Base-by-base conservation (phyloP, 257 asterid genomes). In the Lavandula angustifolia region DNA sequence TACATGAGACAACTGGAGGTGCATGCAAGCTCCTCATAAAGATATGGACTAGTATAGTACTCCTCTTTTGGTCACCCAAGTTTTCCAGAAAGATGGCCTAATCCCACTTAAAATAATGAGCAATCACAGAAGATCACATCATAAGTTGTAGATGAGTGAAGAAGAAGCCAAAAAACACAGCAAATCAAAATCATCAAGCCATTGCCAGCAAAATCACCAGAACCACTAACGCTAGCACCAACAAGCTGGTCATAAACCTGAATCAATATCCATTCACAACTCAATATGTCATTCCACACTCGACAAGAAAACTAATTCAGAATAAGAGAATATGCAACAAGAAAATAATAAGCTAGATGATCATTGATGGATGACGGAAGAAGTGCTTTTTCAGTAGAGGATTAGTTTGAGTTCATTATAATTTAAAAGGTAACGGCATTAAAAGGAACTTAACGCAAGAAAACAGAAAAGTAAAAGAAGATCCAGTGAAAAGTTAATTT, bases 121-220 rank as follows among this genome's bases (percentile, higher is more conserved):
- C 67, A 78, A 74, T 70, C 64, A 74, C 54, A 78, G 71, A 79
- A 76, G 71, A 64, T 42, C 76, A 77, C 78, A 81, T 73, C 73
- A 76, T 35, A 78, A 75, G 57, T 76, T 22, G 73, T 76, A 78
- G 79, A 79, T 78, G 81, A 80, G 78, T 71, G 87, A 78, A 74
- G 86, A 76, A 70, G 82, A 80, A 72, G 84, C 89, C 87, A 81
- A 77, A 75, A 59, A 69, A 85, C 84, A 81, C 73, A 75, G 84
- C 89, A 80, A 78, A 85, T 76, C 82, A 83, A 76, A 82, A 74
- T 62, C 91, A 84, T 80, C 84, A 83, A 82, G 75, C 89, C 89
- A 82, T 67, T 75, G 80, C 79, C 89, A 76, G 84, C 87, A 81
- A 72, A 79, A 71, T 77, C 83, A 78, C 87, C 89, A 82, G 82